A percentile compares a stretch with the other conserved stretches of the same genome.
Conservation (phyloP, 2,329 filamentous ascomycete genomes). For the Pseudonectria foliicola region DNA sequence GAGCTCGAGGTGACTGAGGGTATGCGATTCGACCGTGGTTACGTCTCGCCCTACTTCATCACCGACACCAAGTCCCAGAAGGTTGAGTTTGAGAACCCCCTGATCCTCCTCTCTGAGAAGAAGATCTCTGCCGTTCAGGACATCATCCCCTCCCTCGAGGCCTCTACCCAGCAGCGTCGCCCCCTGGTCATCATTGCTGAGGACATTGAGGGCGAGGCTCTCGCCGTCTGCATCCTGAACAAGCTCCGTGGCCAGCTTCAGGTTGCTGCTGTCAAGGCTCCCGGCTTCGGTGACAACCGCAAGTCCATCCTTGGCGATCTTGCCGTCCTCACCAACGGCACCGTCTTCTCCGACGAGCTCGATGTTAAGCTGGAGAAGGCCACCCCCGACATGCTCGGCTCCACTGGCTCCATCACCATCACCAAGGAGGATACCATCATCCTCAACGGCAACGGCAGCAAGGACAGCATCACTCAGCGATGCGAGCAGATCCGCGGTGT, state of each 20-base stretch:
- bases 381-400: slow-evolving; percentile 90
- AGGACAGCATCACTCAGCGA: slow-evolving; percentile 87
- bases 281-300: slow-evolving; percentile 99
- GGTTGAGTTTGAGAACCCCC: slow-evolving; percentile 98
- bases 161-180: slow-evolving; percentile 88
- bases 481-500: slow-evolving; percentile 99
- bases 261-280: slow-evolving; percentile 96
- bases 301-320: slow-evolving; percentile 99
- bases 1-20: slow-evolving; percentile 99
- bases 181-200: slow-evolving; percentile 98
- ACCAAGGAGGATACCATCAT: slow-evolving; percentile 99
- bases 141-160: slow-evolving; percentile 96
- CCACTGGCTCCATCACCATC: slow-evolving; percentile 97
- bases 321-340: slow-evolving; percentile 90
- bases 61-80: slow-evolving; percentile 98
- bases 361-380: slow-evolving; percentile 99
- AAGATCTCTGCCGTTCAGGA: slow-evolving; percentile 99
- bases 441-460: slow-evolving; percentile 92
- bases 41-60: slow-evolving; percentile 99
- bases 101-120: slow-evolving; percentile 98
- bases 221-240: slow-evolving; percentile 98
- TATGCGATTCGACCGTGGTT: slow-evolving; percentile 99
- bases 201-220: slow-evolving; percentile 97
- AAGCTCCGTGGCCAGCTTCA: slow-evolving; percentile 99
- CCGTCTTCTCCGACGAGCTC: slow-evolving; percentile 96